phyloP scores from a whole-genome alignment of 306 rosid species.

The Urtica urens region DNA sequence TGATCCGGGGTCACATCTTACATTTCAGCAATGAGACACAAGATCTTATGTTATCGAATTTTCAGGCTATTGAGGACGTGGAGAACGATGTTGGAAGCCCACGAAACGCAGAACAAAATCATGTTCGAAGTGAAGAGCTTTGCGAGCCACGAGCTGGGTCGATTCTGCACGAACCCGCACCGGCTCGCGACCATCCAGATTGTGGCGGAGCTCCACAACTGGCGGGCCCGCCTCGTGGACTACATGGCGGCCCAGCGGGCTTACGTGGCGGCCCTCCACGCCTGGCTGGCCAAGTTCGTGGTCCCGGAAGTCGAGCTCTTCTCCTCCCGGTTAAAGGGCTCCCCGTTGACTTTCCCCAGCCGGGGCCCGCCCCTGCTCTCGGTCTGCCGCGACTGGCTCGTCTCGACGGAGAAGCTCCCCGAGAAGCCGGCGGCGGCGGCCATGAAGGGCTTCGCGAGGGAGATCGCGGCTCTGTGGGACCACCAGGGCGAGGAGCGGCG shows the following conservation, averaged over 20 bases:
- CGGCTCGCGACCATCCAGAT: conserved; percentile 68
- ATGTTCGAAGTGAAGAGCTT: conserved; percentile 63
- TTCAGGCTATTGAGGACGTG: conserved; percentile 71
- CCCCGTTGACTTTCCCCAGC: conserved; percentile 30
- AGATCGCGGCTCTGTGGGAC: conserved; percentile 49
- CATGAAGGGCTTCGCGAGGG: conserved; percentile 50
- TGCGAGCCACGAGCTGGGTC: conserved; percentile 44
- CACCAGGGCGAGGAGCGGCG: conserved; percentile 80
- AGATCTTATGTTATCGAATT: conserved; percentile 12
- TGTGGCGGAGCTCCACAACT: conserved; percentile 67
- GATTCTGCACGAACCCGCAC: conserved; percentile 69
- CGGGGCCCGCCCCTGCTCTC: conserved; percentile 70
- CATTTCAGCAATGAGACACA: too few species aligned
- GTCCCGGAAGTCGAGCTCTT: conserved; percentile 68
- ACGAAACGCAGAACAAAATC: conserved; percentile 83
- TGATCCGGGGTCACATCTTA: too few species aligned
- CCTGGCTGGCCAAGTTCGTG: conserved; percentile 77
- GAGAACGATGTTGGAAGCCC: conserved; percentile 73
- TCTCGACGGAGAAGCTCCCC: conserved; percentile 60
- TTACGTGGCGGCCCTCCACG: conserved; percentile 71
- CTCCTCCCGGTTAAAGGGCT: conserved; percentile 48
- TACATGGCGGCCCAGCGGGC: conserved; percentile 67
- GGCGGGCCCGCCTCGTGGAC: conserved; percentile 54
- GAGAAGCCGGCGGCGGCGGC: conserved; percentile 47
- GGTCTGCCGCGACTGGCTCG: conserved; percentile 65